Evolutionary conservation across 164 flowering plant genomes (phyloP), one percentile per base, ranked within the genome.

Genomic region (Cinnamomum chago): DNA sequence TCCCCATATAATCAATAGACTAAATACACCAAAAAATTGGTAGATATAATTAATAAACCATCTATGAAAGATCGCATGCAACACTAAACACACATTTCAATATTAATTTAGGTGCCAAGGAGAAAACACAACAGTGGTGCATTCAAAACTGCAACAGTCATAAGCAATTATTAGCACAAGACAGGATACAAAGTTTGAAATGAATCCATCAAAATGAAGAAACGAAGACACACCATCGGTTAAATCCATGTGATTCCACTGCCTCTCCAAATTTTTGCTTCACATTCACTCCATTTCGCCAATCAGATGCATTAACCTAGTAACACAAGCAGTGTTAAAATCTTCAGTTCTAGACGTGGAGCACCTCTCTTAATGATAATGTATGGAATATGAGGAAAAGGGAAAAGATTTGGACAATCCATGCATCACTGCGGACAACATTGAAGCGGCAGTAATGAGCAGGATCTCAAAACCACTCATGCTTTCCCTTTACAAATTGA

Each of bases 281-380:
- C 76, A 96, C 83, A 71, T 85, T 79, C 72, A 92, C 86, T 76
- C 98, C 97, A 84, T 80, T 91, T 70, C 98, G 85, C 85, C 92
- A 91, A 79, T 90, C 97, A 72, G 99, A 96, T 78, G 99, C 84
- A 84, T 84, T 96, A 68, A 89, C 86, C 99, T 96, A 79, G 60
- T 27, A 76, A 75, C 72, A 79, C 51, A 82, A 76, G 17, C 12
- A 52, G 50, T 40, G 47, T 0, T 40, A 40, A 40, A 40, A 40
- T 15, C 20, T 20, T 55, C 60, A 55, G n/a, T 14, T 15, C 15
- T 55, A 55, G 7, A 5, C 60, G 1, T 55, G 60, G 47, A 40
- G 47, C 47, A 40, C 10, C 47, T 5, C 1, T 40, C 10, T 5
- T 40, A 40, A 7, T 40, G 47, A 9, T 40, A 40, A 7, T 0